These are phyloP conservation scores for Yamadazyma triangularis DNA, from an alignment of 1,139 yeast genomes.

Conservation along the genomic window DNA sequence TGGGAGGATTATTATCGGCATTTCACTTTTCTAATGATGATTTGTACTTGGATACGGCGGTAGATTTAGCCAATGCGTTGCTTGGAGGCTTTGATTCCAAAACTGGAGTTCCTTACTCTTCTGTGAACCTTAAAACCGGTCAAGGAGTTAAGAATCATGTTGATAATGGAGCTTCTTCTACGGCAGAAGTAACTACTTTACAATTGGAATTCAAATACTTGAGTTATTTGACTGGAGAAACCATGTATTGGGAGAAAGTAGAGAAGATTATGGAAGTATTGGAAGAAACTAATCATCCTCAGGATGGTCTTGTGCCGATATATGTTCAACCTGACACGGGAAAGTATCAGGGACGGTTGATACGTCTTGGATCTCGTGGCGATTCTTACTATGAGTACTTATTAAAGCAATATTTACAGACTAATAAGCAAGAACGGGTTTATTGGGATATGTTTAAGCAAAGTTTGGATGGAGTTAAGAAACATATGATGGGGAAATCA, in stretches of 20 bases:
- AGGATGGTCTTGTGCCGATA: constrained; percentile 80
- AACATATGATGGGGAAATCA: constrained; percentile 58
- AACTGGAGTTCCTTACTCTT: constrained; percentile 72
- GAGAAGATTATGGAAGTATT: constrained; percentile 69
- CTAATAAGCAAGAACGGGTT: constrained; percentile 55
- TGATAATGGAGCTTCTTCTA: constrained; percentile 65
- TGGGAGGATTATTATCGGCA: constrained; percentile 87
- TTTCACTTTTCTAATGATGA: constrained; percentile 68
- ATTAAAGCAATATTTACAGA: constrained; percentile 80
- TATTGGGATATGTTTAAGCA: constrained; percentile 75
- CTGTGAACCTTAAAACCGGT: constrained; percentile 67
- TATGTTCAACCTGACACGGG: constrained; percentile 76
- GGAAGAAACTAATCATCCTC: constrained; percentile 51
- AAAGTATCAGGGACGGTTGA: constrained; percentile 55
- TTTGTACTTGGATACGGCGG: constrained; percentile 72
- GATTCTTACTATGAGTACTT: constrained; percentile 92
- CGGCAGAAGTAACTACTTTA: constrained; percentile 87
- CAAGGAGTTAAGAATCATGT: constrained; percentile 58
- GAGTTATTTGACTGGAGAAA: constrained; percentile 75
- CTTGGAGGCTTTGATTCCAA: constrained; percentile 61
- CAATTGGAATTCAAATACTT: constrained; percentile 87
- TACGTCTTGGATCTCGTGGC: constrained; percentile 85
- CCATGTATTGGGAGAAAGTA: constrained; percentile 70
- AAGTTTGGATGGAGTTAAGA: constrained; percentile 65
- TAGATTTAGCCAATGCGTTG: constrained; percentile 63